Base-by-base conservation (phyloP, 1,284 basidiomycete species). In the Ganoderma leucocontextum region DNA sequence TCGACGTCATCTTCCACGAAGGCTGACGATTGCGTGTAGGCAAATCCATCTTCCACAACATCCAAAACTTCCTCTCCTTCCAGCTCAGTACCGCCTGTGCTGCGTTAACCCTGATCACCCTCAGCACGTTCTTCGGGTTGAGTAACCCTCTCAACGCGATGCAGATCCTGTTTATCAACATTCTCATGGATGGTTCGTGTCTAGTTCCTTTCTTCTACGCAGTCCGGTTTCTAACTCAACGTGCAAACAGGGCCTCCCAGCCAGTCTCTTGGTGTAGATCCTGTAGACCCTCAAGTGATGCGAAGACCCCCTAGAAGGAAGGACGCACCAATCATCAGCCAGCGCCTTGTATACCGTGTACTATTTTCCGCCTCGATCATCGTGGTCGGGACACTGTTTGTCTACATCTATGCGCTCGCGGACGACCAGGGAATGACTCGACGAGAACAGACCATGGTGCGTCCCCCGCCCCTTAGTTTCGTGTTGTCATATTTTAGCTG, bases 121-220 rank as follows among this genome's bases (percentile, higher is more conserved):
- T 98, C 63, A 96, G 94, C 76, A 99, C 97, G 17, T 86, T 96
- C 77, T 89, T 98, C 73, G 90, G 93, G 19, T 84, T 98, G 61
- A 92, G 91, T 74, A 96, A 97, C 77, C 97, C 97, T 17, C 86
- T 99, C 72, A 99, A 99, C 78, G 92, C 97, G 3, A 99, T 99
- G 96, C 97, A 99, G 80, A 99, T 99, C 75, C 84, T 99, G 33
- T 99, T 98, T 80, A 98, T 99, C 80, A 99, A 99, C 81, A 98
- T 99, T 78, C 88, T 99, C 63, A 98, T 98, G 97, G 97, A 99
- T 76, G 97, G 96, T 91, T 69, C 61, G 90, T 69, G 58, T 17
- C 66, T 8, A 47, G 9, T 12, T 39, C 7, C n/a, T 44, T 15
- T 10, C 13, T 13, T 35, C 0, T 42, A 22, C 35, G 17, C 42